Evolutionary conservation across 1,284 basidiomycete species (phyloP).

Genomic region (Veloboletus limbatus): DNA sequence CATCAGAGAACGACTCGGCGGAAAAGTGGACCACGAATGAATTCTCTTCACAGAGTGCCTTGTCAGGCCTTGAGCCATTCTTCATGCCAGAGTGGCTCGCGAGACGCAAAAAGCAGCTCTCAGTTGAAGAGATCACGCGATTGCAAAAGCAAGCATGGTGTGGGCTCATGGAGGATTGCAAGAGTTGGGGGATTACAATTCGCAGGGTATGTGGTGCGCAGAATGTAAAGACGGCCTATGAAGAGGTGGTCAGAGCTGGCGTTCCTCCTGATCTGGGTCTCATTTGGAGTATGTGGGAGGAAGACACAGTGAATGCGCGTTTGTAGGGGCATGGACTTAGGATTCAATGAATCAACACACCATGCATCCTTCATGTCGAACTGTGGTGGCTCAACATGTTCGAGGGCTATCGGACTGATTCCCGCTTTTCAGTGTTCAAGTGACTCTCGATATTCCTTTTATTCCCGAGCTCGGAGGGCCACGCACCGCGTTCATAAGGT

Average conservation of each 20-base stretch:
- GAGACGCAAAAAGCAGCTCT: conserved; percentile 46
- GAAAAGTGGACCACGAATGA: conserved; percentile 40
- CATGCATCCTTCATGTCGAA: too few species aligned
- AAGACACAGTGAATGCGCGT: conserved; percentile 12
- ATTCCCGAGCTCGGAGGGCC: too few species aligned
- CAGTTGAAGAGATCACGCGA: conserved; percentile 42
- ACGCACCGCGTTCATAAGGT: too few species aligned
- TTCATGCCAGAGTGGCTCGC: conserved; percentile 68
- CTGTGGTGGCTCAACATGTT: too few species aligned
- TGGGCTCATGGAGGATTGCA: conserved; percentile 52
- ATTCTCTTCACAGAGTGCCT: conserved; percentile 20
- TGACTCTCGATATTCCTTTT: too few species aligned
- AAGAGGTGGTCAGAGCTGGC: conserved; percentile 40
- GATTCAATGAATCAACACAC: too few species aligned
- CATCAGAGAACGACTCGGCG: conserved; percentile 29
- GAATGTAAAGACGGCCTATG: conserved; percentile 48
- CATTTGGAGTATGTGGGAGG: conserved; percentile 64
- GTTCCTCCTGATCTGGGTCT: conserved; percentile 52
- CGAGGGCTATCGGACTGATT: too few species aligned
- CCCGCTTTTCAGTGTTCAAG: too few species aligned
- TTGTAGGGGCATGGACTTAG: conserved; percentile 10
- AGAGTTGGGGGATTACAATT: conserved; percentile 48
- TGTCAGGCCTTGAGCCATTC: conserved; percentile 45
- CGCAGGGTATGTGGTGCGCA: conserved; percentile 45
- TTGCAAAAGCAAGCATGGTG: conserved; percentile 55